Conservation (phyloP, 2,329 filamentous ascomycete genomes). For the Peltaster fructicola region DNA sequence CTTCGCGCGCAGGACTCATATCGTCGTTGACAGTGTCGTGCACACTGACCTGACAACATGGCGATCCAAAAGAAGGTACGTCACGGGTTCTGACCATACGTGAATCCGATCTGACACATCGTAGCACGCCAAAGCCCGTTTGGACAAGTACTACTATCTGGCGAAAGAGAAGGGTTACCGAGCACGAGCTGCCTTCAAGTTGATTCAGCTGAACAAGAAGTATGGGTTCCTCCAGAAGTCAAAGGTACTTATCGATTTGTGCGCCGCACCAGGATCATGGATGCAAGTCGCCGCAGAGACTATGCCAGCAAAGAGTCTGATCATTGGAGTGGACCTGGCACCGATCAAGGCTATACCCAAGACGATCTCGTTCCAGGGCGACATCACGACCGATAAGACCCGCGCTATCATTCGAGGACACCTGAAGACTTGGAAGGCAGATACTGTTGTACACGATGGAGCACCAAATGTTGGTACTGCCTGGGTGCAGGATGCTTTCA, state of each 20-base stretch:
- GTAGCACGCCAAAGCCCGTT: slow-evolving; percentile 82
- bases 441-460: slow-evolving; percentile 89
- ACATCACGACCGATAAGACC: slow-evolving; percentile 95
- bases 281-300: slow-evolving; percentile 90
- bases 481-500: slow-evolving; percentile 97
- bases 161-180: slow-evolving; percentile 97
- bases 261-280: slow-evolving; percentile 92
- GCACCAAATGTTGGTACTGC: slow-evolving; percentile 95
- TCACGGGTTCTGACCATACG: slow-evolving; percentile 3
- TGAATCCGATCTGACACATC: slow-evolving; percentile 14
- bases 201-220: slow-evolving; percentile 97
- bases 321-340: slow-evolving; percentile 82
- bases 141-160: slow-evolving; percentile 97
- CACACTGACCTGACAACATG: no score
- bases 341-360: slow-evolving; percentile 92
- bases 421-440: slow-evolving; percentile 89
- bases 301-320: slow-evolving; percentile 79
- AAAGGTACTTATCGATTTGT: slow-evolving; percentile 91
- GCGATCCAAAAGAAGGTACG: slow-evolving; percentile 82
- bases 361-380: slow-evolving; percentile 89
- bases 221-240: slow-evolving; percentile 96
- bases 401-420: slow-evolving; percentile 76
- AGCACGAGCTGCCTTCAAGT: slow-evolving; percentile 89
- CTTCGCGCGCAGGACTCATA: no score
- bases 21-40: no score